These are phyloP conservation scores for Colletotrichum sp. DNA, from an alignment of 2,329 filamentous ascomycete genomes.

Conservation along the genomic window DNA sequence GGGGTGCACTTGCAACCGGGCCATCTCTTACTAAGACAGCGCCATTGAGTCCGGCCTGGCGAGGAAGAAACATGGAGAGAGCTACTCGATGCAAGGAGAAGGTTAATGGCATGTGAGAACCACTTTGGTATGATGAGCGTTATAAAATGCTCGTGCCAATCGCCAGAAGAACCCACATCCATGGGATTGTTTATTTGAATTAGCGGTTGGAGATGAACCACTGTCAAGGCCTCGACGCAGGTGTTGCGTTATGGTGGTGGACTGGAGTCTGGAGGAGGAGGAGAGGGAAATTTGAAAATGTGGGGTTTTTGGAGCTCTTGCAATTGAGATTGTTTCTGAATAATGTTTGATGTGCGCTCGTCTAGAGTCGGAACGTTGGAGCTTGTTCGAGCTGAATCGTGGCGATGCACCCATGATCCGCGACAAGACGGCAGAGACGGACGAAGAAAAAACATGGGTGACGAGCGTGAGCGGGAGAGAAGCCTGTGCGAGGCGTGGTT, in stretches of 20 bases:
- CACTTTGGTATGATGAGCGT: neutral
- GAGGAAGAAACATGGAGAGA: neutral
- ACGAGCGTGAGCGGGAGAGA: neutral
- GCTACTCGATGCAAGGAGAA: neutral
- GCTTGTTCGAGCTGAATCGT: constrained; percentile 2
- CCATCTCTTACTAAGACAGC: neutral
- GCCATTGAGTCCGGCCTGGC: neutral
- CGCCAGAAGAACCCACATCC: neutral
- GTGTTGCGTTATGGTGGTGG: neutral
- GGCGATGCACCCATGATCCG: constrained; percentile 16
- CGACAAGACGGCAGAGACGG: neutral
- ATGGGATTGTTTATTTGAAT: neutral
- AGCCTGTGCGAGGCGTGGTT: neutral
- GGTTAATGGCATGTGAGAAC: neutral
- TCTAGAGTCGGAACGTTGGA: constrained; percentile 5
- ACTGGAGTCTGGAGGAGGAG: neutral
- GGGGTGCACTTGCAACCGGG: neutral
- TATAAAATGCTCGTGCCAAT: neutral
- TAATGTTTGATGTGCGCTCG: constrained; percentile 18
- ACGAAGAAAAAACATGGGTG: neutral
- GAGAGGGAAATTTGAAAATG: neutral
- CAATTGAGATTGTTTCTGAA: constrained; percentile 8
- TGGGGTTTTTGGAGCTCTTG: neutral
- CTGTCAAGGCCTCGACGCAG: neutral
- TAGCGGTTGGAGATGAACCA: neutral